These are phyloP conservation scores for Salinomyces thailandicus DNA, from an alignment of 2,329 filamentous ascomycete genomes.

Conservation along the genomic window DNA sequence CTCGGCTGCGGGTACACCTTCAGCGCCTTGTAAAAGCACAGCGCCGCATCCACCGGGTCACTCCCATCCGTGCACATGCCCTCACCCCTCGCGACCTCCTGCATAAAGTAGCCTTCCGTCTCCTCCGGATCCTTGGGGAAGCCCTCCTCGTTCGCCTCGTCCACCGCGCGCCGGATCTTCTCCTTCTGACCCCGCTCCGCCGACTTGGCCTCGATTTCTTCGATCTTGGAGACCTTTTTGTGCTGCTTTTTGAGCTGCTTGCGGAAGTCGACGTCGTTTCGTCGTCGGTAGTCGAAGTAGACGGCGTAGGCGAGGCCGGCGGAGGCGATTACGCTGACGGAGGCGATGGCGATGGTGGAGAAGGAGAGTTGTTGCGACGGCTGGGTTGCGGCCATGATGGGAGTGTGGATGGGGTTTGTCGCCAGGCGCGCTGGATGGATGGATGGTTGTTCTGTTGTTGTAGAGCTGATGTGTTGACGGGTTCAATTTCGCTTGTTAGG, in stretches of 20 bases:
- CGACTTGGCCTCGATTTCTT: slow-evolving; percentile 61
- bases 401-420: neutral
- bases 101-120: slow-evolving; percentile 93
- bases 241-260: slow-evolving; percentile 60
- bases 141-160: slow-evolving; percentile 77
- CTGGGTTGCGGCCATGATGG: slow-evolving; percentile 25
- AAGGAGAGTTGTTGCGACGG: slow-evolving; percentile 37
- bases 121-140: slow-evolving; percentile 86
- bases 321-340: slow-evolving; percentile 48
- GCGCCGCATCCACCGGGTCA: slow-evolving; percentile 68
- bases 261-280: slow-evolving; percentile 53
- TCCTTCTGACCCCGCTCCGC: slow-evolving; percentile 58
- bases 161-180: slow-evolving; percentile 63
- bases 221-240: slow-evolving; percentile 58
- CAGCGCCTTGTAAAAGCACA: slow-evolving; percentile 95
- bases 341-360: slow-evolving; percentile 47
- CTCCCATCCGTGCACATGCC: slow-evolving; percentile 70
- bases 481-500: neutral
- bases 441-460: neutral
- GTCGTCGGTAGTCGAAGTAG: slow-evolving; percentile 57
- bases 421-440: neutral
- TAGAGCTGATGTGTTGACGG: neutral
- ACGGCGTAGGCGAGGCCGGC: slow-evolving; percentile 53
- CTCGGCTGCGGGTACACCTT: slow-evolving; percentile 95
- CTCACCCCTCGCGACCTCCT: slow-evolving; percentile 85